Evolutionary conservation across 202 grass and related monocot genomes (phyloP).

Genomic region (Carex sylvatica): DNA sequence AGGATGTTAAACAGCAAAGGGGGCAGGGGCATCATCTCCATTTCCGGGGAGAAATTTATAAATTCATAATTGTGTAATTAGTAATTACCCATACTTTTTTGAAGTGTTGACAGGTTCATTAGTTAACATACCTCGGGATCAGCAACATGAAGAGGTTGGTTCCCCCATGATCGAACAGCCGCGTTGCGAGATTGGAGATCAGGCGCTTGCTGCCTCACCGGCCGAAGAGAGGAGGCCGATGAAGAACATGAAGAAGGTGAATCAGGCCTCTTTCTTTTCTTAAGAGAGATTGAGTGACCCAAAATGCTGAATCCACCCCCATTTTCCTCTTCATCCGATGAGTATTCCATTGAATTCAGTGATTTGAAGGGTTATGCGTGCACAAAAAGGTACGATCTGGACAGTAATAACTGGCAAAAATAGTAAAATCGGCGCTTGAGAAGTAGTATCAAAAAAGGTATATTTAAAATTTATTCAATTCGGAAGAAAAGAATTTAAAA

Average conservation of each 20-base stretch:
- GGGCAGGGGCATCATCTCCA: too few species aligned
- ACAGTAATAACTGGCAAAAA: background rate
- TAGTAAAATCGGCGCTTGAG: background rate
- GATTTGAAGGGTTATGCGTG: slow-evolving; percentile 5
- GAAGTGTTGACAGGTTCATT: background rate
- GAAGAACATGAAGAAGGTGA: slow-evolving; percentile 48
- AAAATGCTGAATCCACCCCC: slow-evolving; percentile 42
- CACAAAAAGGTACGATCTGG: slow-evolving; percentile 22
- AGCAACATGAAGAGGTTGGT: slow-evolving; percentile 37
- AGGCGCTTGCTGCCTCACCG: background rate
- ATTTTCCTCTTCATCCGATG: slow-evolving; percentile 28
- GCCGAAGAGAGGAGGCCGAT: slow-evolving; percentile 31
- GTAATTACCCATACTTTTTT: background rate
- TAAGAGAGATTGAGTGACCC: slow-evolving; percentile 44
- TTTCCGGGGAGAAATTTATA: background rate
- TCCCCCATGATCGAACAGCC: slow-evolving; percentile 38
- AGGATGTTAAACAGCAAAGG: too few species aligned
- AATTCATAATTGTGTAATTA: background rate
- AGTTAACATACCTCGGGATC: slow-evolving; percentile 35
- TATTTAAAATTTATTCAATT: background rate
- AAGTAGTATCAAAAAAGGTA: too few species aligned
- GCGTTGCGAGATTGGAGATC: slow-evolving; percentile 39
- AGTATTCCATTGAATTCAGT: slow-evolving; percentile 28
- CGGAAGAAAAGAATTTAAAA: background rate
- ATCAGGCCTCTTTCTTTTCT: slow-evolving; percentile 38